Evolutionary conservation across 805 yeast genomes (phyloP).

Genomic region (Ogataea ramenticola): DNA sequence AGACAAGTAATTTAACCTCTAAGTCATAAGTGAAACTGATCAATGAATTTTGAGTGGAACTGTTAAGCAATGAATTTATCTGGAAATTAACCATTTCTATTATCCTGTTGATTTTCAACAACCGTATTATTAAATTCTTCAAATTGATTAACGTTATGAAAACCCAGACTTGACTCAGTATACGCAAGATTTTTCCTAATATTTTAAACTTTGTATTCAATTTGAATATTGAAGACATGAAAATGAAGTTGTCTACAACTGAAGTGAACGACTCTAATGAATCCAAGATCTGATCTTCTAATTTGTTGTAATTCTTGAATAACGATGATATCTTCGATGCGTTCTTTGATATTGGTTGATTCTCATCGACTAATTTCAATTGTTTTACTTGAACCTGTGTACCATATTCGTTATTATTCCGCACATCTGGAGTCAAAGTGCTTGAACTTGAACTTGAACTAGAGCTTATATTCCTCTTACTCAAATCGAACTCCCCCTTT

Average conservation of each 20-base stretch:
- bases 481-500: background rate
- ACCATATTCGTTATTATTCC: background rate
- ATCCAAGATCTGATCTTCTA: slow-evolving; percentile 1
- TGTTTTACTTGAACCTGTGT: background rate
- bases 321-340: background rate
- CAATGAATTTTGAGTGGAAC: slow-evolving; percentile 10
- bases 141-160: slow-evolving; percentile 21
- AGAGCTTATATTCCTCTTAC: background rate
- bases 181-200: slow-evolving; percentile 11
- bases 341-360: too few species aligned
- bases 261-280: slow-evolving; percentile 6
- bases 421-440: background rate
- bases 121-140: slow-evolving; percentile 15
- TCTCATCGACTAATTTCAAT: background rate
- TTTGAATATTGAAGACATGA: slow-evolving; percentile 4
- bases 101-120: slow-evolving; percentile 17
- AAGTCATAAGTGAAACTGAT: slow-evolving; percentile 1
- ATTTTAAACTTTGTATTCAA: slow-evolving; percentile 4
- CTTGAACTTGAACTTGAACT: background rate
- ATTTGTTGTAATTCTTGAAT: background rate
- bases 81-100: slow-evolving; percentile 17
- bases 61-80: too few species aligned
- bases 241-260: slow-evolving; percentile 5
- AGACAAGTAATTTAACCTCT: slow-evolving; percentile 6
- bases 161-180: slow-evolving; percentile 21